These are phyloP conservation scores for Colletotrichum sp. DNA, from an alignment of 2,329 filamentous ascomycete species.

Conservation along the genomic window DNA sequence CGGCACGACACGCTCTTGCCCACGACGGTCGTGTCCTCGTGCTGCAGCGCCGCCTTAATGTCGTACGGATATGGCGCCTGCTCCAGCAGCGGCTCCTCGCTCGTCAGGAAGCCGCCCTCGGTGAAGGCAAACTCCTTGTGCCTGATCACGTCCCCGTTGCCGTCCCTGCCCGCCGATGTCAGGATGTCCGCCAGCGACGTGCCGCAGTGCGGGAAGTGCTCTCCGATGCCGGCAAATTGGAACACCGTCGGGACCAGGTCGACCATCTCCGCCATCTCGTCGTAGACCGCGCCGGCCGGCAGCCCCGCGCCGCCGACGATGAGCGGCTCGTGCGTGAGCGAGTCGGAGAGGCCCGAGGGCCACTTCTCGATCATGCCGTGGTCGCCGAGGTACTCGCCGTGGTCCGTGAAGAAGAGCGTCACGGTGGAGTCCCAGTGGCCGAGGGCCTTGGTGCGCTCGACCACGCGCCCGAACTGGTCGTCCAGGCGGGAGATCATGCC, in stretches of 20 bases:
- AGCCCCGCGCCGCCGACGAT: constrained; percentile 47
- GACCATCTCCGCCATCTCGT: constrained; percentile 48
- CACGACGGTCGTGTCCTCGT: constrained; percentile 46
- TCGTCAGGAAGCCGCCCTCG: constrained; percentile 48
- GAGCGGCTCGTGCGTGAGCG: constrained; percentile 46
- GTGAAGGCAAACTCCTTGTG: constrained; percentile 47
- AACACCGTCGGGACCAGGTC: constrained; percentile 49
- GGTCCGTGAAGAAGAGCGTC: constrained; percentile 50
- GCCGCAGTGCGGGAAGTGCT: constrained; percentile 41
- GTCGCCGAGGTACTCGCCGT: constrained; percentile 52
- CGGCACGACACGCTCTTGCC: constrained; percentile 46
- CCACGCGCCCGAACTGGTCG: constrained; percentile 48
- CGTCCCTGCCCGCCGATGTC: not conserved
- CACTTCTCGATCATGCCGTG: constrained; percentile 54
- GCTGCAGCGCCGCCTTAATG: constrained; percentile 49
- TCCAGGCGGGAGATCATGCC: constrained; percentile 52
- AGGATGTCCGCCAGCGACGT: constrained; percentile 8
- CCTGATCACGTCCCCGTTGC: constrained; percentile 7
- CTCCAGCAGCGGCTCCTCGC: constrained; percentile 50
- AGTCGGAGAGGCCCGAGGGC: constrained; percentile 47
- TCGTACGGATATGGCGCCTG: constrained; percentile 49
- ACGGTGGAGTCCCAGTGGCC: constrained; percentile 42
- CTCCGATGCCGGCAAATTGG: constrained; percentile 39
- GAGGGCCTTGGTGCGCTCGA: constrained; percentile 36
- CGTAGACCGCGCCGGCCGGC: constrained; percentile 34